These are phyloP conservation scores for Fistulinella staudtii DNA, from an alignment of 1,284 basidiomycete species.

Conservation along the genomic window DNA sequence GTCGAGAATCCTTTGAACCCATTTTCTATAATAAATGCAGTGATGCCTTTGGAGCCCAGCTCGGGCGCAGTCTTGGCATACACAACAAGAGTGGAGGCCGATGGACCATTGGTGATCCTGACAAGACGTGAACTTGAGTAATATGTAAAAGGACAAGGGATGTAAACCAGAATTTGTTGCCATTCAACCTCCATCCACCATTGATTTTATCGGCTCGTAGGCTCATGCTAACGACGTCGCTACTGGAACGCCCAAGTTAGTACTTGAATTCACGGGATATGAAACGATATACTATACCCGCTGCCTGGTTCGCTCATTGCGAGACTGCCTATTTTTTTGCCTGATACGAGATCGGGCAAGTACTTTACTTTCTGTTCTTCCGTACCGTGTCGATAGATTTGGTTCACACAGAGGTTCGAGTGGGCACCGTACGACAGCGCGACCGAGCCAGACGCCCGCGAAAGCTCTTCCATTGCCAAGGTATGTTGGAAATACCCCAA, in stretches of 20 bases:
- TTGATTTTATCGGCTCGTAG: constrained; percentile 74
- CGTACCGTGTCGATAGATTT: constrained; percentile 87
- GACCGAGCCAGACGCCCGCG: constrained; percentile 84
- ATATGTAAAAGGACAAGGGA: neutral
- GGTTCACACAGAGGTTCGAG: constrained; percentile 80
- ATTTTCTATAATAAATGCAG: constrained; percentile 87
- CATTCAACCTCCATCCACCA: constrained; percentile 78
- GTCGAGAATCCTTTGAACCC: constrained; percentile 83
- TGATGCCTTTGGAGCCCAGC: constrained; percentile 84
- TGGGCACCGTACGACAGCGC: constrained; percentile 94
- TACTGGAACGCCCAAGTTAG: constrained; percentile 32
- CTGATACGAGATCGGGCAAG: constrained; percentile 78
- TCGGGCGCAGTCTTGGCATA: constrained; percentile 88
- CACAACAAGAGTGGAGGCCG: constrained; percentile 86
- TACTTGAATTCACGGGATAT: neutral
- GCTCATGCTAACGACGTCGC: constrained; percentile 91
- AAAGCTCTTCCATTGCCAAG: constrained; percentile 91
- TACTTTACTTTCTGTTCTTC: constrained; percentile 84
- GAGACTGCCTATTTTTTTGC: constrained; percentile 82
- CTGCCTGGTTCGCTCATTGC: constrained; percentile 93
- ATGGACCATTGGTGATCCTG: constrained; percentile 95
- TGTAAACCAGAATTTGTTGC: constrained; percentile 87
- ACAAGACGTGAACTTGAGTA: neutral
- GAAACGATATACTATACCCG: constrained; percentile 39
- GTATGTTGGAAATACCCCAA: constrained; percentile 87